phyloP scores from a whole-genome alignment of 1,284 basidiomycete genomes.

The Irpex sp. region DNA sequence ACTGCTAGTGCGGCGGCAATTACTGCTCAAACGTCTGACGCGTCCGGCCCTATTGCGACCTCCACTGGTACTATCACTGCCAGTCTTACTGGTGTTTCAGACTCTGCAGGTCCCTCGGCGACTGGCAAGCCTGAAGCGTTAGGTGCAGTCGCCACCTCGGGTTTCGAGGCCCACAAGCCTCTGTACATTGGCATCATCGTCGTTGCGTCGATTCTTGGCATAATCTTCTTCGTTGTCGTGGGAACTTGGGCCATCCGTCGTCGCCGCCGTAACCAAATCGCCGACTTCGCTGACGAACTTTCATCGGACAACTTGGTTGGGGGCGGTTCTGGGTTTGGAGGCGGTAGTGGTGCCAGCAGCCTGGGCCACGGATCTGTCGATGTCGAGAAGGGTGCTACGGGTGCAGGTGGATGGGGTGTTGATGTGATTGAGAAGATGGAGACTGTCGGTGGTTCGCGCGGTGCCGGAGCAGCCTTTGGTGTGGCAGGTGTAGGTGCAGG shows the following conservation, averaged over 20 bases:
- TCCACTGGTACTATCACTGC: neutral
- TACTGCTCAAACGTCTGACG: neutral
- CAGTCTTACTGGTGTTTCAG: slow-evolving; percentile 5
- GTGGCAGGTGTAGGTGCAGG: neutral
- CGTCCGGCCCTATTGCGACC: neutral
- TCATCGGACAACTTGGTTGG: slow-evolving; percentile 35
- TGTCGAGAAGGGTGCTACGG: slow-evolving; percentile 30
- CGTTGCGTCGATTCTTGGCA: slow-evolving; percentile 43
- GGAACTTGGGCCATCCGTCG: slow-evolving; percentile 46
- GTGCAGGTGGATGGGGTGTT: neutral
- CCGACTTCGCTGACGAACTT: slow-evolving; percentile 47
- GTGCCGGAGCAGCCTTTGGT: neutral
- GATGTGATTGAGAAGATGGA: slow-evolving; percentile 14
- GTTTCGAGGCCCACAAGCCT: slow-evolving; percentile 59
- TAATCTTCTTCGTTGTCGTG: slow-evolving; percentile 41
- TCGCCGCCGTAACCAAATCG: slow-evolving; percentile 38
- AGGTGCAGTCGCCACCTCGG: slow-evolving; percentile 17
- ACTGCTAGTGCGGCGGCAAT: neutral
- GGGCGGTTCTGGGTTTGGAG: neutral
- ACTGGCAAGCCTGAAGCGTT: slow-evolving; percentile 12
- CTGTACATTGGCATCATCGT: slow-evolving; percentile 53
- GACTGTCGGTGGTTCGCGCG: slow-evolving; percentile 1
- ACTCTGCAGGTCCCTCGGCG: slow-evolving; percentile 1
- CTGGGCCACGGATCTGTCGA: slow-evolving; percentile 8
- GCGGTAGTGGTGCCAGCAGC: neutral